A percentile compares a stretch with the other conserved stretches of the same genome.
phyloP scores from a whole-genome alignment of 768 basidiomycete species.

The Plicaturopsis crispa region DNA sequence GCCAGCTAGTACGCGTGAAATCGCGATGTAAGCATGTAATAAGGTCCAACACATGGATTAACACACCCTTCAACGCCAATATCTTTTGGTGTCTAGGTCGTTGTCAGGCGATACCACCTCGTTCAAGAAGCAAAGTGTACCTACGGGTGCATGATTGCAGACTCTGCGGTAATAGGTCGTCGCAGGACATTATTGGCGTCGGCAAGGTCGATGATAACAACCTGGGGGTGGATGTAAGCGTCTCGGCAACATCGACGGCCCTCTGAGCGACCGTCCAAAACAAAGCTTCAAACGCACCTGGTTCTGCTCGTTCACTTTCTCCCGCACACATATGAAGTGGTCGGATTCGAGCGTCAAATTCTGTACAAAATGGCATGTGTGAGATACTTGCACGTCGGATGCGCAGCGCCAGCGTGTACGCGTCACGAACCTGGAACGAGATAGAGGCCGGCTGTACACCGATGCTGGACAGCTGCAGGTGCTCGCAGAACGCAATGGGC shows the following conservation, averaged over 20 bases:
- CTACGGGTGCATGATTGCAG: slow-evolving; percentile 99
- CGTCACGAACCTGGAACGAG: slow-evolving; percentile 79
- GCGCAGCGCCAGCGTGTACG: slow-evolving; percentile 26
- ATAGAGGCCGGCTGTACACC: slow-evolving; percentile 96
- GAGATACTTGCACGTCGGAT: slow-evolving; percentile 7
- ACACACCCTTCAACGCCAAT: slow-evolving; percentile 84
- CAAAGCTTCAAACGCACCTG: no score
- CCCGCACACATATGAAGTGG: slow-evolving; percentile 96
- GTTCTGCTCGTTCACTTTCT: slow-evolving; percentile 91
- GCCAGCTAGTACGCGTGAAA: slow-evolving; percentile 46
- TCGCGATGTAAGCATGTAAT: slow-evolving; percentile 9
- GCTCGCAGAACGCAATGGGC: slow-evolving; percentile 85
- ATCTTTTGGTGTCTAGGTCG: slow-evolving; percentile 93
- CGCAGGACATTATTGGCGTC: slow-evolving; percentile 97
- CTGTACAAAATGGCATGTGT: slow-evolving; percentile 27
- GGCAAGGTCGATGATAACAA: slow-evolving; percentile 96
- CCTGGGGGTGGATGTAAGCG: no score
- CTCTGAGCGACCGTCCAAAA: no score
- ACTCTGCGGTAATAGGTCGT: slow-evolving; percentile 95
- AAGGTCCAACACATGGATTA: not conserved
- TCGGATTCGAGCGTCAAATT: slow-evolving; percentile 95
- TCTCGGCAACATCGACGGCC: no score
- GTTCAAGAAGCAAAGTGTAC: no score
- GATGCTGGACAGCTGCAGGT: slow-evolving; percentile 89
- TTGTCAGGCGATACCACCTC: no score